These are phyloP conservation scores for Alternaria novae-zelandiae DNA, from an alignment of 2,329 filamentous ascomycete species.

Conservation along the genomic window DNA sequence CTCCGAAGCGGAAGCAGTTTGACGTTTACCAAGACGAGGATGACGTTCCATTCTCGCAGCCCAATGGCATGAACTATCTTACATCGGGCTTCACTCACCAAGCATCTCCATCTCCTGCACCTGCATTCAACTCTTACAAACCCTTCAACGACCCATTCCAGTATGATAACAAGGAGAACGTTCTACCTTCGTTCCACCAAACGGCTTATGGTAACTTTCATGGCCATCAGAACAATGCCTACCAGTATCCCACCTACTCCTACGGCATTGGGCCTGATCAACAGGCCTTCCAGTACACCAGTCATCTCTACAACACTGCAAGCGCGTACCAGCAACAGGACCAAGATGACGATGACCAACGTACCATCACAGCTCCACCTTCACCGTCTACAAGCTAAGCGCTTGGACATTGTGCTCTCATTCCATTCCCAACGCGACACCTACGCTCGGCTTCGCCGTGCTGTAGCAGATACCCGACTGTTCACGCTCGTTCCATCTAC, in stretches of 20 bases:
- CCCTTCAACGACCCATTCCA: constrained; percentile 36
- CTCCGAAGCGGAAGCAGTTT: constrained; percentile 46
- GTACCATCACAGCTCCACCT: constrained; percentile 46
- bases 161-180: constrained; percentile 45
- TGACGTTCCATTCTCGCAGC: constrained; percentile 39
- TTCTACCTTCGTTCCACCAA: constrained; percentile 31
- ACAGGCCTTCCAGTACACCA: constrained; percentile 32
- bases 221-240: constrained; percentile 27
- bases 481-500: constrained; percentile 25
- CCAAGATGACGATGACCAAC: constrained; percentile 41
- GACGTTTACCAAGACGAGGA: constrained; percentile 51
- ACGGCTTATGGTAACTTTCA: constrained; percentile 33
- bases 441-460: constrained; percentile 2
- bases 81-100: constrained; percentile 41
- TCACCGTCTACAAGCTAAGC: constrained; percentile 41
- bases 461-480: constrained; percentile 7
- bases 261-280: constrained; percentile 40
- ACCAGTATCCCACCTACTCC: constrained; percentile 37
- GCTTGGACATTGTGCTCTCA: background rate
- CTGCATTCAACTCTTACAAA: constrained; percentile 36
- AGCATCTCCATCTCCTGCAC: constrained; percentile 32
- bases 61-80: constrained; percentile 43
- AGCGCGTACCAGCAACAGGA: constrained; percentile 35
- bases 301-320: constrained; percentile 30
- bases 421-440: constrained; percentile 3